Percentiles rank a stretch among this genome's conserved stretches.
Evolutionary conservation across 2,329 filamentous ascomycete genomes (phyloP).

Genomic region (Colletotrichum sp.): DNA sequence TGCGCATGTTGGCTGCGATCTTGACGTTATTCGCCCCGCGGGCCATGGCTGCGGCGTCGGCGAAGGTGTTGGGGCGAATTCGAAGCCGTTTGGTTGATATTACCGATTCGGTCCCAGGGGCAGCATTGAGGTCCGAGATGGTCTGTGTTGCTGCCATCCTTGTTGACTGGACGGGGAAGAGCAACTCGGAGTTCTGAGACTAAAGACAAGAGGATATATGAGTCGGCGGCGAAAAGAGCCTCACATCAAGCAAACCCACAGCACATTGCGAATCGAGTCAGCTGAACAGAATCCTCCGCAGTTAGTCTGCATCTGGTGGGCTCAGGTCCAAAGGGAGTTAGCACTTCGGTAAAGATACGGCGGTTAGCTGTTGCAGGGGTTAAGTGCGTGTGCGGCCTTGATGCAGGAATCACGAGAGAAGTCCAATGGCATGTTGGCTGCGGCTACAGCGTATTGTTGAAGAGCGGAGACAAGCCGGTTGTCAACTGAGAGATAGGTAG

Average conservation of each 20-base stretch:
- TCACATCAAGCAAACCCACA: neutral
- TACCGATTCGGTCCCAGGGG: neutral
- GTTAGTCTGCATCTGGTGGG: neutral
- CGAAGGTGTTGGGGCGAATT: conserved; percentile 2
- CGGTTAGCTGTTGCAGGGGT: neutral
- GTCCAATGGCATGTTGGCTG: neutral
- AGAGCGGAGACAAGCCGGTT: neutral
- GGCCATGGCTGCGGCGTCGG: conserved; percentile 16
- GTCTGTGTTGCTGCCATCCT: neutral
- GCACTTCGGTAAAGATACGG: neutral
- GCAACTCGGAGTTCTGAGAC: neutral
- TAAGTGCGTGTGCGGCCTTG: neutral
- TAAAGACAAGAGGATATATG: neutral
- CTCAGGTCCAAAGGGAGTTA: neutral
- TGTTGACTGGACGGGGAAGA: neutral
- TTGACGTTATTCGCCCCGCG: conserved; percentile 10
- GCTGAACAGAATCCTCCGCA: neutral
- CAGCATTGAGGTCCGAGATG: neutral
- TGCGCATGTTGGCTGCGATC: conserved; percentile 13
- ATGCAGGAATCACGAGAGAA: neutral
- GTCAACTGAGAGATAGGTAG: neutral
- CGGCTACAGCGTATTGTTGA: neutral
- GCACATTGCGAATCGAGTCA: neutral
- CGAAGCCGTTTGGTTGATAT: conserved; percentile 1
- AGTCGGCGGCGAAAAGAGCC: neutral